Conservation (phyloP, 2,329 filamentous ascomycete genomes). For the Capronia coronata region DNA sequence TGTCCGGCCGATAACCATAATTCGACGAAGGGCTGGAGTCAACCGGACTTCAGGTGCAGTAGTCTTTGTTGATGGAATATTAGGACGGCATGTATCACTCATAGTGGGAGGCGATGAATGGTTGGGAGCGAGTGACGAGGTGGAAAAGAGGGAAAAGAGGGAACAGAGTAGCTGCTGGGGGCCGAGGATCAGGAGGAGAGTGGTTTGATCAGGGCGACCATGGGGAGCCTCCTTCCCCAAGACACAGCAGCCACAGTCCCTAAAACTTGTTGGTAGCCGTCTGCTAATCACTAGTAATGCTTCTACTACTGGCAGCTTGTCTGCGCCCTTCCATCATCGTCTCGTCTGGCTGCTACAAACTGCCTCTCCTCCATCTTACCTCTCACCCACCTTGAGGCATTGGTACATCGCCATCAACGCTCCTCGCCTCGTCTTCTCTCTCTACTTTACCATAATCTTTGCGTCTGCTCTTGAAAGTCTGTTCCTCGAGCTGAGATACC, state of each 20-base stretch:
- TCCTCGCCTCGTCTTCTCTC: slow-evolving; percentile 9
- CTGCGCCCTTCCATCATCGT: neutral
- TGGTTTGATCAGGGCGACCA: too few relatives aligned
- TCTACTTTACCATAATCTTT: slow-evolving; percentile 6
- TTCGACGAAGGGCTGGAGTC: neutral
- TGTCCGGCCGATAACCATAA: slow-evolving; percentile 15
- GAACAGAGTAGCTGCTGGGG: too few relatives aligned
- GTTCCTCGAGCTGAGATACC: slow-evolving; percentile 9
- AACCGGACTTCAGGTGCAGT: neutral
- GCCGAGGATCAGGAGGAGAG: too few relatives aligned
- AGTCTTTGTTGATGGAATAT: neutral
- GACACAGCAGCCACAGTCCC: too few relatives aligned
- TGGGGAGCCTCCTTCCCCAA: too few relatives aligned
- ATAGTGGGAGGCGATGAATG: neutral
- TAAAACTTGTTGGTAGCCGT: too few relatives aligned
- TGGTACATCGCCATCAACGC: neutral
- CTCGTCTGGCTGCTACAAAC: neutral
- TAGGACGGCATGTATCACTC: neutral
- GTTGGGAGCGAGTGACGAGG: too few relatives aligned
- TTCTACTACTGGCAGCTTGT: too few relatives aligned
- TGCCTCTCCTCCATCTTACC: neutral
- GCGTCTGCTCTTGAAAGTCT: slow-evolving; percentile 2
- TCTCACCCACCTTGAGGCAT: neutral
- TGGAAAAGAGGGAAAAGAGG: too few relatives aligned
- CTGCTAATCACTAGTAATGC: too few relatives aligned